Evolutionary conservation across 257 asterid species (phyloP).

Genomic region (Fraxinus quadrangulata): DNA sequence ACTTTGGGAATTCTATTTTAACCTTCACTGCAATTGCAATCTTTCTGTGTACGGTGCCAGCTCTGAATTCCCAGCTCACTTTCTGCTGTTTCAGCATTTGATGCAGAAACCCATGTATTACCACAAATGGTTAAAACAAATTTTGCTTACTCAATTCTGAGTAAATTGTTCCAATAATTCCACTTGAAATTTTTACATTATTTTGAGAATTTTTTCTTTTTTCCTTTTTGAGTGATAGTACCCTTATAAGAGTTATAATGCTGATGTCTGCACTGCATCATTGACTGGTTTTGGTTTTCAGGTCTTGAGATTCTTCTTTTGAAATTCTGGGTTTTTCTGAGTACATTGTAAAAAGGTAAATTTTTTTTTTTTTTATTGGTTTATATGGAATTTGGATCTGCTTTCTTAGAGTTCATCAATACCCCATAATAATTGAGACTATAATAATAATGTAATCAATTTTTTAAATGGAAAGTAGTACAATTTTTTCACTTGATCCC

Average conservation of each 20-base stretch:
- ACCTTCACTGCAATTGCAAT: not conserved
- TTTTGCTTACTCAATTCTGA: too few relatives aligned
- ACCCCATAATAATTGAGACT: conserved; percentile 20
- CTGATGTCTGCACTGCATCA: not conserved
- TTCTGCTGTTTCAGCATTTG: not conserved
- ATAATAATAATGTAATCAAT: not conserved
- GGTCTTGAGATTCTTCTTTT: conserved; percentile 21
- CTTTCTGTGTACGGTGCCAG: not conserved
- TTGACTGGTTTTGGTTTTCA: conserved; percentile 22
- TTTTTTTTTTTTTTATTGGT: too few relatives aligned
- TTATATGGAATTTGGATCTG: conserved; percentile 44
- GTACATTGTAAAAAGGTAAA: conserved; percentile 29
- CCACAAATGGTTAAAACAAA: too few relatives aligned
- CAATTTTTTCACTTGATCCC: not conserved
- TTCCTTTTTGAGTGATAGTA: conserved; percentile 16
- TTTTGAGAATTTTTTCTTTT: too few relatives aligned
- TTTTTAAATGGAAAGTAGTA: too few relatives aligned
- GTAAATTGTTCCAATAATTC: too few relatives aligned
- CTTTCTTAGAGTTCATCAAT: conserved; percentile 37
- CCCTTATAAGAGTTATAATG: too few relatives aligned
- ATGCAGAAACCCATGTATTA: not conserved
- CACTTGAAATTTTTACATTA: too few relatives aligned
- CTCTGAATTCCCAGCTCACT: not conserved
- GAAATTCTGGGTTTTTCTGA: conserved; percentile 22
- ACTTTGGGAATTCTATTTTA: not conserved